Conservation (phyloP, 2,329 filamentous ascomycete species). For the Aspergillus sp. region DNA sequence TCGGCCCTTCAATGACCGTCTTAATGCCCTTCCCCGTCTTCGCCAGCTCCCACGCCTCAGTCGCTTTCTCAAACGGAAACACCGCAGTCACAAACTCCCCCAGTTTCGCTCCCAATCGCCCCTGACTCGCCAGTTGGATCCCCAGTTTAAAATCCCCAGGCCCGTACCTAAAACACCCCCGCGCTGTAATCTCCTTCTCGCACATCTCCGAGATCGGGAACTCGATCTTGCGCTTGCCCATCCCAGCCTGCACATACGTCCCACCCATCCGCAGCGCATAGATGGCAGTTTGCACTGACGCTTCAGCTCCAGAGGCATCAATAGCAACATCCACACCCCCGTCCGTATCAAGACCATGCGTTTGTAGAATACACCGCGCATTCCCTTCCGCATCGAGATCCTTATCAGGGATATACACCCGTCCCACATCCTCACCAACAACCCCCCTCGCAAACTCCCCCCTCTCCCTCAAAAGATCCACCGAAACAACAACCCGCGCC, state of each 20-base stretch:
- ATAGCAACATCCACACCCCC: slow-evolving; percentile 28
- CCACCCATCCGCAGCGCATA: slow-evolving; percentile 19
- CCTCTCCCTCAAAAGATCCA: slow-evolving; percentile 60
- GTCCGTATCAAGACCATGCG: neutral
- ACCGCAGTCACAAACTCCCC: slow-evolving; percentile 31
- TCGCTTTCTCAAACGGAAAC: slow-evolving; percentile 29
- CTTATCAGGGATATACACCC: slow-evolving; percentile 39
- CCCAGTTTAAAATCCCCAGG: slow-evolving; percentile 18
- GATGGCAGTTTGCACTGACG: slow-evolving; percentile 38
- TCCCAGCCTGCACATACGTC: slow-evolving; percentile 30
- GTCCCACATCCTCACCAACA: slow-evolving; percentile 48
- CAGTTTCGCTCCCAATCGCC: neutral
- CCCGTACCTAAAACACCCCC: slow-evolving; percentile 29
- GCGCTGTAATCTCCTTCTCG: slow-evolving; percentile 29
- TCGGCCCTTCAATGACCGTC: neutral
- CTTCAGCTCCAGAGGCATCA: slow-evolving; percentile 41
- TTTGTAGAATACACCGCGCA: slow-evolving; percentile 12
- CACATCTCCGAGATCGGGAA: slow-evolving; percentile 34
- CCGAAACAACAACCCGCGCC: slow-evolving; percentile 59
- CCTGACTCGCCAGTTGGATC: too few species aligned
- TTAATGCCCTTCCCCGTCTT: slow-evolving; percentile 8
- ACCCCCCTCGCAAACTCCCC: slow-evolving; percentile 51
- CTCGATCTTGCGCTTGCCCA: slow-evolving; percentile 36
- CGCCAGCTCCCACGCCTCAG: slow-evolving; percentile 29
- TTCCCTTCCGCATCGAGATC: slow-evolving; percentile 21